Percentiles rank a stretch among this genome's conserved stretches.
phyloP scores from a whole-genome alignment of 2,329 filamentous ascomycete genomes.

The Ceratocystis destructans region DNA sequence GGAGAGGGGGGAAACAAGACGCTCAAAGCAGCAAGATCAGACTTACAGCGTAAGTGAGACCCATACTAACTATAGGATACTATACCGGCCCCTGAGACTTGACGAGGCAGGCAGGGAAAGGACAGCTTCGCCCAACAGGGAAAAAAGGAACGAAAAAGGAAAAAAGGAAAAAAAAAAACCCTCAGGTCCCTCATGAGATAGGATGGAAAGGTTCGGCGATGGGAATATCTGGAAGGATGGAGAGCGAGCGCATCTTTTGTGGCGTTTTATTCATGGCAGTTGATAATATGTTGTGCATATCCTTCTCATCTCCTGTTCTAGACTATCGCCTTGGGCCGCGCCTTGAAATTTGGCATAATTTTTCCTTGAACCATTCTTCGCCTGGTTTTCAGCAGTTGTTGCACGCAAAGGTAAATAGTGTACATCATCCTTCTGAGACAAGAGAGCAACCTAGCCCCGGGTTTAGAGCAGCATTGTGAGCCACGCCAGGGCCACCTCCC shows the following conservation, averaged over 20 bases:
- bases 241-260: neutral
- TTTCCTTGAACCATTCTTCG: no score
- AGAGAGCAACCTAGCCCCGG: neutral
- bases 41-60: no score
- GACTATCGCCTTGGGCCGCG: neutral
- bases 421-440: neutral
- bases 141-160: constrained; percentile 20
- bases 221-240: no score
- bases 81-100: neutral
- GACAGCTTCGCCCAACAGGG: constrained; percentile 17
- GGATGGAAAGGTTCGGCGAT: no score
- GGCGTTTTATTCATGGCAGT: neutral
- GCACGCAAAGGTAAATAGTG: neutral
- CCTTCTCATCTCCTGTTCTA: neutral
- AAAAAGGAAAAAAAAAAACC: constrained; percentile 10
- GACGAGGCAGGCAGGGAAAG: constrained; percentile 19
- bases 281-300: neutral
- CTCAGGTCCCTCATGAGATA: no score
- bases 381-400: constrained; percentile 1
- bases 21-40: no score
- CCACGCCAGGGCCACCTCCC: neutral
- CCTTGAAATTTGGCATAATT: no score
- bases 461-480: neutral
- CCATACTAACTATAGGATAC: neutral
- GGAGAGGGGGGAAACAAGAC: no score